Conservation (phyloP, 768 basidiomycete species). For the Phanerochaete sordida region DNA sequence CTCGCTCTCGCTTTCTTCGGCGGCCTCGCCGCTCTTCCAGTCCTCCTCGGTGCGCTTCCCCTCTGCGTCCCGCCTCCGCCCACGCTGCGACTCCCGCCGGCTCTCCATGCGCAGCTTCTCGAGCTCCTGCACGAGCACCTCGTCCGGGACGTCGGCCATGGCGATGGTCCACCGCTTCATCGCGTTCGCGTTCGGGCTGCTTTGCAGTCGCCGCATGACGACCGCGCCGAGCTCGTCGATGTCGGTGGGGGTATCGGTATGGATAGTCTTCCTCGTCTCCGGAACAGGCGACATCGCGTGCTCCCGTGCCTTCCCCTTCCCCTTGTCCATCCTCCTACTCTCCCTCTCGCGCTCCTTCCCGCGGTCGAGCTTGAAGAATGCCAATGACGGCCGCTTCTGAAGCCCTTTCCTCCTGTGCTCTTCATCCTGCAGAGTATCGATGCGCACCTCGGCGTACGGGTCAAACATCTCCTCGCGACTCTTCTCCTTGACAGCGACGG, state of each 20-base stretch:
- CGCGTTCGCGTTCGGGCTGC: conserved; percentile 19
- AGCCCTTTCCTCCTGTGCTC: neutral
- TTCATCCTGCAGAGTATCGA: neutral
- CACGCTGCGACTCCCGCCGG: conserved; percentile 4
- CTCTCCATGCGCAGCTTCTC: conserved; percentile 25
- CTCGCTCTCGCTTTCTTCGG: conserved; percentile 4
- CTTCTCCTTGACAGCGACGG: neutral
- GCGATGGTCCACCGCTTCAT: conserved; percentile 30
- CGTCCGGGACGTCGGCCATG: conserved; percentile 30
- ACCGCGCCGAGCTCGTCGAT: neutral
- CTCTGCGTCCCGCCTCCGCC: neutral
- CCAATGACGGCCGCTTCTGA: neutral
- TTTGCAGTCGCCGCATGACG: neutral
- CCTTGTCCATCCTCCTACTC: neutral
- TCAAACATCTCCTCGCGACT: neutral
- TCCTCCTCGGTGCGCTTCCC: conserved; percentile 12
- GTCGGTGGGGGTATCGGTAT: neutral
- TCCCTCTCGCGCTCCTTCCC: neutral
- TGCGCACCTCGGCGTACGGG: conserved; percentile 4
- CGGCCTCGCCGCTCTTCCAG: neutral
- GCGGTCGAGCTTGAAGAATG: neutral
- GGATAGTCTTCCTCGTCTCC: neutral
- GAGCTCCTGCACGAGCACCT: conserved; percentile 28
- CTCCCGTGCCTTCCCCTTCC: neutral
- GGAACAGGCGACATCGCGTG: too few species aligned